Conservation (phyloP, 345 rosid genomes). For the Arabis alpina region DNA sequence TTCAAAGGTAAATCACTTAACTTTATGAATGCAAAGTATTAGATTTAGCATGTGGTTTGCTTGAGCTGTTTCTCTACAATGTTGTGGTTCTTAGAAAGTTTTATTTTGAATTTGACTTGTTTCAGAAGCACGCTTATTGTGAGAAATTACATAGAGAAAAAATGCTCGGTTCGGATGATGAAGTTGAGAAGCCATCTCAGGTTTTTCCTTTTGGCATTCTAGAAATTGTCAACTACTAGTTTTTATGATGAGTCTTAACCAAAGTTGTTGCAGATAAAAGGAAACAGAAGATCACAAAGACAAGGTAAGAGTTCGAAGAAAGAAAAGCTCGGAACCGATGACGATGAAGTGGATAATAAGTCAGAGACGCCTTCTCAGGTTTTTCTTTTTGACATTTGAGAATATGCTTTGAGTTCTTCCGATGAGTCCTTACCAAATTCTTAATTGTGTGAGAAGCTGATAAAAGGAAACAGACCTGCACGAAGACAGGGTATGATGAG, state of each 20-base stretch:
- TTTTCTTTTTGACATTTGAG: background rate
- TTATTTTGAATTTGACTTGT: background rate
- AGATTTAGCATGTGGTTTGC: background rate
- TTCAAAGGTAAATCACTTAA: conserved; percentile 66
- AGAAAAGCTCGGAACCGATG: conserved; percentile 7
- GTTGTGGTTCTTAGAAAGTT: background rate
- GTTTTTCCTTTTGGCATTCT: conserved; percentile 19
- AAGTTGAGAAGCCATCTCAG: conserved; percentile 29
- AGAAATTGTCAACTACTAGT: background rate
- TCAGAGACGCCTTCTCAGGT: conserved; percentile 29
- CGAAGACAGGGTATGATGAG: conserved; percentile 26
- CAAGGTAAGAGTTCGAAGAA: background rate
- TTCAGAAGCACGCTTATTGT: conserved; percentile 36
- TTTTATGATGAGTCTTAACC: conserved; percentile 13
- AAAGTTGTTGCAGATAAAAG: conserved; percentile 15
- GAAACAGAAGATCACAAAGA: conserved; percentile 36
- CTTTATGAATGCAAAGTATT: background rate
- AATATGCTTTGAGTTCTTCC: background rate
- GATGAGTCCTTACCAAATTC: conserved; percentile 17
- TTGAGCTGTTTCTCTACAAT: conserved; percentile 5
- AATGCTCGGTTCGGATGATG: conserved; percentile 5
- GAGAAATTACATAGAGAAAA: conserved; percentile 28
- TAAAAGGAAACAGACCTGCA: conserved; percentile 32
- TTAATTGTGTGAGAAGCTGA: conserved; percentile 31
- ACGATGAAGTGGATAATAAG: background rate